Percentiles rank a stretch among this genome's conserved stretches.
Evolutionary conservation across 352 stramenopile species (phyloP).

Genomic region (Phytopythium boreale): DNA sequence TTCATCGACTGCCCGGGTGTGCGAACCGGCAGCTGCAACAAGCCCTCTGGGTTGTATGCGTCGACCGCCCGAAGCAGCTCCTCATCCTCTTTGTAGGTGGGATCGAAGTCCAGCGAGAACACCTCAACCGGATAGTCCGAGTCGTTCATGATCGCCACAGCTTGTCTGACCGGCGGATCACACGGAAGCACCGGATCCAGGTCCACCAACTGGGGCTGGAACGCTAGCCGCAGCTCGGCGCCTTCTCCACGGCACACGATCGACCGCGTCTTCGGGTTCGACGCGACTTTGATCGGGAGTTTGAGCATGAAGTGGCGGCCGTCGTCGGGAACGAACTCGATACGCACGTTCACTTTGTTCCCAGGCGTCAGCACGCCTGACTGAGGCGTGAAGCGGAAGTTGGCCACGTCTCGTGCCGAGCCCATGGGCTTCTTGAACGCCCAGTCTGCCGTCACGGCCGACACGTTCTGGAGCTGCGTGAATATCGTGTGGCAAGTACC

Average conservation of each 20-base stretch:
- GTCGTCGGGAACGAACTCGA: constrained; percentile 90
- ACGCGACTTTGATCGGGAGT: constrained; percentile 84
- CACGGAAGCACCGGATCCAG: constrained; percentile 88
- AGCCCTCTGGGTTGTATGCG: constrained; percentile 60
- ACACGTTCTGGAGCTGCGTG: constrained; percentile 91
- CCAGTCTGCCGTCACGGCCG: constrained; percentile 88
- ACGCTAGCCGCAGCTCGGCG: constrained; percentile 70
- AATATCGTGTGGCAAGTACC: constrained; percentile 87
- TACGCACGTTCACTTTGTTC: constrained; percentile 80
- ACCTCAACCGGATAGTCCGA: constrained; percentile 90
- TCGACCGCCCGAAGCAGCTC: constrained; percentile 55
- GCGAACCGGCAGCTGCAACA: constrained; percentile 72
- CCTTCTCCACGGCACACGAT: constrained; percentile 82
- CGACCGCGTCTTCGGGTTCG: constrained; percentile 75
- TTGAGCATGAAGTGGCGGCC: constrained; percentile 78
- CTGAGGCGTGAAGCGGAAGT: constrained; percentile 81
- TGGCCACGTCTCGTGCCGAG: constrained; percentile 64
- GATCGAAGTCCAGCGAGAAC: constrained; percentile 90
- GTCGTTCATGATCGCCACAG: constrained; percentile 86
- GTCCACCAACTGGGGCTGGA: constrained; percentile 78
- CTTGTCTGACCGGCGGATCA: constrained; percentile 27
- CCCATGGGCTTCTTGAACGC: constrained; percentile 89
- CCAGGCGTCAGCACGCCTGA: constrained; percentile 72
- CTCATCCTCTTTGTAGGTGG: constrained; percentile 83
- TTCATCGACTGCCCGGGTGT: constrained; percentile 54